Base-by-base conservation (phyloP, 169 alveolate genomes). In the Plasmodium adleri region DNA sequence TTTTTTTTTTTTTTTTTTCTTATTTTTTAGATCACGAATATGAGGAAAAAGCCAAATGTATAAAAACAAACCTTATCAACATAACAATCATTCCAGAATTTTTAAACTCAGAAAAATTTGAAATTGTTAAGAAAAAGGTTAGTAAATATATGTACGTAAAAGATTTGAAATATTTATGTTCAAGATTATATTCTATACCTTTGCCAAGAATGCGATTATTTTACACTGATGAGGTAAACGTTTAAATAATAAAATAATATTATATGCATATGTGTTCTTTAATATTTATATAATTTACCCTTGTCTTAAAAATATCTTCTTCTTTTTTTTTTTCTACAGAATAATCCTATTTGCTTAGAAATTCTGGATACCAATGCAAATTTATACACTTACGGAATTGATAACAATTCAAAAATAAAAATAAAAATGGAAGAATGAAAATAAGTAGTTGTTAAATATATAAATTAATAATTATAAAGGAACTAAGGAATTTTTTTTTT, bases 11-110 rank as follows among this genome's bases (percentile, higher is more conserved):
- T 70, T 3, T 17, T 20, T 32, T 63, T 43, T 63, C 26, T 58
- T 74, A 20, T 74, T 67, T 78, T 17, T 32, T 64, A 83, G 47
- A 32, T 52, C 9, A 58, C 47, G 47, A 39, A 39, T 9, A 47
- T 43, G 50, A 0, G 17, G 91, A 83, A 56, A 43, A 7, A 39
- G 3, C 70, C 70, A 83, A 52, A 32, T 59, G 85, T 39, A 83
- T 83, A 56, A 78, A 83, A 54, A 70, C 73, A 4, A 83, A 83
- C 73, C 52, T 83, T 3, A 83, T 83, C 63, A 83, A 52, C 17
- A 83, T 83, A 17, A 68, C 80, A 56, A 83, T 83, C 17, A 83
- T 83, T 50, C 91, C 91, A n/a, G 91, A 83, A 43, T 83, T 83
- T 68, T 20, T 83, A 20, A 83, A 83, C 32, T 52, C 91, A 17